phyloP scores from a whole-genome alignment of 352 stramenopile genomes.

The Globisporangium paddicum region DNA sequence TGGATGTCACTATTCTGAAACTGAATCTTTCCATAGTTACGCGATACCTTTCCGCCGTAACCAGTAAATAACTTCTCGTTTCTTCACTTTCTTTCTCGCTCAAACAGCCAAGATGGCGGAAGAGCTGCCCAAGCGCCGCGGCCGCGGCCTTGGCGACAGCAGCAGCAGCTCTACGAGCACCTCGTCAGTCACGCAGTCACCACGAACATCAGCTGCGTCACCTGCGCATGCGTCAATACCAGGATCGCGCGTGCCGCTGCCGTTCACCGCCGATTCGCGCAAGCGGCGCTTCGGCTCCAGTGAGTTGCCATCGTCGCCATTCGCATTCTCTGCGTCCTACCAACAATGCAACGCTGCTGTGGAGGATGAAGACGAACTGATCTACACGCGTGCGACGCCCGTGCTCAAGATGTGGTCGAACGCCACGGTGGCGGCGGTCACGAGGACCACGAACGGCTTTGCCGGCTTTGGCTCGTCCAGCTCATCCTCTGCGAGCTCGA shows the following conservation, averaged over 20 bases:
- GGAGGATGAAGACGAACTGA: neutral
- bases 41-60: neutral
- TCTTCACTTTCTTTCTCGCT: no score
- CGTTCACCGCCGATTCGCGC: neutral
- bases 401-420: conserved; percentile 5
- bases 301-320: neutral
- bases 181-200: no score
- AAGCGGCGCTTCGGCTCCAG: neutral
- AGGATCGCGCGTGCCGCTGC: neutral
- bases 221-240: neutral
- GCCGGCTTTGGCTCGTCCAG: neutral
- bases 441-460: conserved; percentile 7
- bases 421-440: neutral
- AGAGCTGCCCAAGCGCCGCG: no score
- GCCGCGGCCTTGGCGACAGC: neutral
- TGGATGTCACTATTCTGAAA: no score
- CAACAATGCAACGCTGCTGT: neutral
- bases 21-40: no score
- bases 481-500: neutral
- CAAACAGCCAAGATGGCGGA: no score
- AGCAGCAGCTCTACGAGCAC: neutral
- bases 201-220: neutral
- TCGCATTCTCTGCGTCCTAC: neutral
- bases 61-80: no score
- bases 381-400: neutral